Conservation (phyloP, 768 basidiomycete species). For the Collybia mongolica region DNA sequence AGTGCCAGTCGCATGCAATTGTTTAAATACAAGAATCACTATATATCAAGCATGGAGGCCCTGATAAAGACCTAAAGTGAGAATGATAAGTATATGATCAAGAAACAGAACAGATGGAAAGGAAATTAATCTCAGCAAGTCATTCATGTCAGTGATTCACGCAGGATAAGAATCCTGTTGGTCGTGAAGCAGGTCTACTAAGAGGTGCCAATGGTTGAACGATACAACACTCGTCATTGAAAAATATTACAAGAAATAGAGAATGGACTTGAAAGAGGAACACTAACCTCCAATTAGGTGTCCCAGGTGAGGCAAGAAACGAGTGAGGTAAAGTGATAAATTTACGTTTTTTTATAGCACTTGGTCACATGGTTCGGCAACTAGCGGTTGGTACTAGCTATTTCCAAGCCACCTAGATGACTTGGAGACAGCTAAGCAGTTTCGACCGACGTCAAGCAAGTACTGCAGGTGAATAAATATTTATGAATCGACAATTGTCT, state of each 20-base stretch:
- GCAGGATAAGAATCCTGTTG: constrained; percentile 27
- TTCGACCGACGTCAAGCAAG: constrained; percentile 4
- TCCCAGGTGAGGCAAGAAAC: too few species aligned
- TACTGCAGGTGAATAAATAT: background rate
- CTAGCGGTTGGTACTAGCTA: constrained; percentile 22
- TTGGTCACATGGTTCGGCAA: constrained; percentile 18
- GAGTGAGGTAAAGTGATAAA: too few species aligned
- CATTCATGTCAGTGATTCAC: constrained; percentile 81
- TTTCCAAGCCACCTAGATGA: constrained; percentile 22
- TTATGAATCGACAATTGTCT: background rate
- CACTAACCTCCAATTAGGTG: background rate
- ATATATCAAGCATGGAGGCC: too few species aligned
- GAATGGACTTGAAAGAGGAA: constrained; percentile 1
- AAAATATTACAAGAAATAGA: constrained; percentile 21
- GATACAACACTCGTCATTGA: constrained; percentile 83
- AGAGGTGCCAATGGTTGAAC: constrained; percentile 85
- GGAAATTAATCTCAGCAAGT: constrained; percentile 70
- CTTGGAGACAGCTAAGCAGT: background rate
- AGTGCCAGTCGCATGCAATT: background rate
- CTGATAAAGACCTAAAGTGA: background rate
- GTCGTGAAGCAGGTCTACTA: constrained; percentile 71
- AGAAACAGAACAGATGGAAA: constrained; percentile 11
- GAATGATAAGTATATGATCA: constrained; percentile 1
- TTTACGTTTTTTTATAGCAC: too few species aligned
- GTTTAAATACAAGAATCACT: background rate